Conservation (phyloP, 75 land plant genomes). For the Larix kaempferi region DNA sequence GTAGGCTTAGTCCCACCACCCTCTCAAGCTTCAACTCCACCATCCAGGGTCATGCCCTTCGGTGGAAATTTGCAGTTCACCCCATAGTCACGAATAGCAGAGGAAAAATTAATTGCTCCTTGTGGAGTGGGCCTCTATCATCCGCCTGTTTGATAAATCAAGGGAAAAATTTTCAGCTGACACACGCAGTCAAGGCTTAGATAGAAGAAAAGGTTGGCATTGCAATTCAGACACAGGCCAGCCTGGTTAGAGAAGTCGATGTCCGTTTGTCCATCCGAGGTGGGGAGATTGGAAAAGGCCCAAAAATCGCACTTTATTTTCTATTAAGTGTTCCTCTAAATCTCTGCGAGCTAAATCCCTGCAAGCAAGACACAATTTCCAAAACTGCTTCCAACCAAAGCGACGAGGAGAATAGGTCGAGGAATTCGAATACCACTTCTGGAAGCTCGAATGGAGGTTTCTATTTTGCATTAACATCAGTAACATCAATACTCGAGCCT, state of each 20-base stretch:
- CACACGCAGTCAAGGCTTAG: conserved; percentile 58
- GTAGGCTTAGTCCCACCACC: background rate
- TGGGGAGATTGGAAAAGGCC: conserved; percentile 89
- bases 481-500: too few species aligned
- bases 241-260: conserved; percentile 83
- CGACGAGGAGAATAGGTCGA: too few species aligned
- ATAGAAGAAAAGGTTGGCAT: conserved; percentile 94
- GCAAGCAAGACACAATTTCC: too few species aligned
- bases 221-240: conserved; percentile 83
- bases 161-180: conserved; percentile 75
- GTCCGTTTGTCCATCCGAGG: conserved; percentile 85
- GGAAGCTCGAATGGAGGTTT: too few species aligned
- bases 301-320: too few species aligned
- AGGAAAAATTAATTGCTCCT: conserved; percentile 34
- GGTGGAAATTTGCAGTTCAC: background rate
- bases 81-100: background rate
- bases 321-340: too few species aligned
- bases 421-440: too few species aligned
- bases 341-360: too few species aligned
- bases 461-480: too few species aligned
- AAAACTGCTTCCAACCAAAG: too few species aligned
- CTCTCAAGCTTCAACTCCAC: background rate
- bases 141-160: conserved; percentile 81
- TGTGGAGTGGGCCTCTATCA: conserved; percentile 87
- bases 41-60: background rate